phyloP scores from a whole-genome alignment of 2,329 filamentous ascomycete species.

The Huntiella savannae region DNA sequence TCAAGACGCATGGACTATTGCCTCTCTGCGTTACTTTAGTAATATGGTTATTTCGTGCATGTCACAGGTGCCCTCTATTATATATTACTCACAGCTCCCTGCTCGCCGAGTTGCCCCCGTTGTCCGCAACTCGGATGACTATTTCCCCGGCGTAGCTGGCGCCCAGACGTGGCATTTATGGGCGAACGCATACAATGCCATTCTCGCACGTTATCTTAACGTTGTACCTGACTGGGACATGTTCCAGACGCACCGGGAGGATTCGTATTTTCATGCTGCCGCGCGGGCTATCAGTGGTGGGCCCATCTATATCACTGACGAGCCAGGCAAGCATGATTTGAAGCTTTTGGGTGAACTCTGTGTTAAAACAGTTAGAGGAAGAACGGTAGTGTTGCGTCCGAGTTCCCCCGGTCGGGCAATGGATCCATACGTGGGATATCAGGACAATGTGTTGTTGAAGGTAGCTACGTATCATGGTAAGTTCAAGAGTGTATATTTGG shows the following conservation, averaged over 20 bases:
- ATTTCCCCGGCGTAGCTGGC: slow-evolving; percentile 63
- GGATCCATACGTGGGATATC: slow-evolving; percentile 56
- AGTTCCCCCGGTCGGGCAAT: slow-evolving; percentile 53
- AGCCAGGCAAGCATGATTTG: slow-evolving; percentile 63
- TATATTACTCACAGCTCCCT: slow-evolving; percentile 70
- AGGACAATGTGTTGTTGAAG: slow-evolving; percentile 55
- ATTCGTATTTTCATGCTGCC: slow-evolving; percentile 71
- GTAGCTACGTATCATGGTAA: slow-evolving; percentile 59
- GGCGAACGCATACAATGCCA: slow-evolving; percentile 73
- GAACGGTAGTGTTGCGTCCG: slow-evolving; percentile 66
- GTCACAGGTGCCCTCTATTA: slow-evolving; percentile 69
- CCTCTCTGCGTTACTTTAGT: slow-evolving; percentile 59
- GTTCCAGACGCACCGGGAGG: slow-evolving; percentile 47
- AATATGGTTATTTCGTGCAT: slow-evolving; percentile 78
- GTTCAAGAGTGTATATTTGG: slow-evolving; percentile 5
- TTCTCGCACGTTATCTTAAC: slow-evolving; percentile 71
- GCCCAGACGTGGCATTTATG: slow-evolving; percentile 93
- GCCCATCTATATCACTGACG: slow-evolving; percentile 86
- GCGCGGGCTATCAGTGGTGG: slow-evolving; percentile 79
- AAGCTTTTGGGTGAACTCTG: slow-evolving; percentile 65
- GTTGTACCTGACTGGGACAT: slow-evolving; percentile 67
- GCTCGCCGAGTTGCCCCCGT: slow-evolving; percentile 54
- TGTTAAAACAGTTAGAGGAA: slow-evolving; percentile 48
- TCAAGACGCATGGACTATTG: slow-evolving; percentile 69
- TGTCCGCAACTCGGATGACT: slow-evolving; percentile 77